phyloP scores from a whole-genome alignment of 768 basidiomycete genomes.

The Lentinula sp. region DNA sequence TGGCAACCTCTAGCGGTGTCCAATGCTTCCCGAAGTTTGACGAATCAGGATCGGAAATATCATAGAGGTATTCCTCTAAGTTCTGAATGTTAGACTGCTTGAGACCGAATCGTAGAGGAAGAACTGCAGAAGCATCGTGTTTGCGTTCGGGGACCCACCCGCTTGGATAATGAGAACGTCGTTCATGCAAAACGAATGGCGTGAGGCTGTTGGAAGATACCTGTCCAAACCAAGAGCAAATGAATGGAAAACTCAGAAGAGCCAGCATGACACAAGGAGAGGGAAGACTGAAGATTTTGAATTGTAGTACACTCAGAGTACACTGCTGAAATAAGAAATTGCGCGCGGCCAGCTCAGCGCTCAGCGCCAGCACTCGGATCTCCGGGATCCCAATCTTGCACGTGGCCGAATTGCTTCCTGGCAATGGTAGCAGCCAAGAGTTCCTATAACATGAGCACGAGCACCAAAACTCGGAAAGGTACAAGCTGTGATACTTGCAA shows the following conservation, averaged over 20 bases:
- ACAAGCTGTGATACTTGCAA: constrained; percentile 1
- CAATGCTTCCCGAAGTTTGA: constrained; percentile 41
- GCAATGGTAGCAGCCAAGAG: too few relatives aligned
- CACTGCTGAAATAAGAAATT: too few relatives aligned
- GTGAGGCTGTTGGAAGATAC: background rate
- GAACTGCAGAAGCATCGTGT: constrained; percentile 20
- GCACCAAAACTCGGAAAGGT: background rate
- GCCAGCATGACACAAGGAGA: background rate
- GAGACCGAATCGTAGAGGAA: constrained; percentile 42
- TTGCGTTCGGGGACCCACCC: constrained; percentile 25
- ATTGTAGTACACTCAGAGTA: too few relatives aligned
- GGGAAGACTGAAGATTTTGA: too few relatives aligned
- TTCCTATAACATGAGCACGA: too few relatives aligned
- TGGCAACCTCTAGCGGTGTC: constrained; percentile 31
- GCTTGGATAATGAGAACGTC: constrained; percentile 24
- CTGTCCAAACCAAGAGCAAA: constrained; percentile 6
- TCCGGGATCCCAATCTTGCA: background rate
- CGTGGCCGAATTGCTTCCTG: background rate
- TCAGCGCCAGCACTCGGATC: too few relatives aligned
- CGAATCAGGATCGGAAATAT: constrained; percentile 38
- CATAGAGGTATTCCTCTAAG: constrained; percentile 33
- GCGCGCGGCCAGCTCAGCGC: too few relatives aligned
- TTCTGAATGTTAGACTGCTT: constrained; percentile 32
- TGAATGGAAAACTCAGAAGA: background rate
- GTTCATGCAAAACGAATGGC: constrained; percentile 29